Percentiles rank a stretch among this genome's conserved stretches.
Evolutionary conservation across 2,329 filamentous ascomycete species (phyloP).

Genomic region (Xylariaceae sp.): DNA sequence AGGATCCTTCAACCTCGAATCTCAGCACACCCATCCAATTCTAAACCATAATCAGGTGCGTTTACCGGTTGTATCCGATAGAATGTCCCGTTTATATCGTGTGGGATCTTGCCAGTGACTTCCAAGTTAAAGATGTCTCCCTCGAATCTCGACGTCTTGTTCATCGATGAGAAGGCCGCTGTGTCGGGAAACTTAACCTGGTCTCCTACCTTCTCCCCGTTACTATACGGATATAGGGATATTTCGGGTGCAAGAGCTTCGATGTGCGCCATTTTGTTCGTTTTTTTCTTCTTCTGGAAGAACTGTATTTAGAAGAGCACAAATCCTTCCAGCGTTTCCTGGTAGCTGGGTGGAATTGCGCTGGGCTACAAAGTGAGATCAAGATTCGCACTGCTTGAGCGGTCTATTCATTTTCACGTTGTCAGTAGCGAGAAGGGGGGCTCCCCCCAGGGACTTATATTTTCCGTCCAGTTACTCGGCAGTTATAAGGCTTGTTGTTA

Average conservation of each 20-base stretch:
- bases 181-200: constrained; percentile 44
- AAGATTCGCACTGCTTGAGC: background rate
- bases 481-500: constrained; percentile 13
- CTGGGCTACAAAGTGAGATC: background rate
- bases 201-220: constrained; percentile 35
- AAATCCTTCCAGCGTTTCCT: background rate
- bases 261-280: constrained; percentile 44
- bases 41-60: background rate
- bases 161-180: constrained; percentile 44
- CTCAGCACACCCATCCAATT: background rate
- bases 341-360: background rate
- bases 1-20: constrained; percentile 44
- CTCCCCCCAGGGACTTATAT: background rate
- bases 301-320: background rate
- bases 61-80: constrained; percentile 54
- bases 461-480: constrained; percentile 15
- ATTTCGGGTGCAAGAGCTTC: constrained; percentile 43
- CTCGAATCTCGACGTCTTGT: constrained; percentile 46
- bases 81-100: constrained; percentile 53
- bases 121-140: constrained; percentile 50
- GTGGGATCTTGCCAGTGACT: constrained; percentile 49
- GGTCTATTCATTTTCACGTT: too few species aligned
- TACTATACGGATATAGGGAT: constrained; percentile 40
- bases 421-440: background rate
- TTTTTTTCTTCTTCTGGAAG: background rate